Percentiles rank a stretch among this genome's conserved stretches.
Conservation (phyloP, 306 rosid genomes). For the Glycine soja region DNA sequence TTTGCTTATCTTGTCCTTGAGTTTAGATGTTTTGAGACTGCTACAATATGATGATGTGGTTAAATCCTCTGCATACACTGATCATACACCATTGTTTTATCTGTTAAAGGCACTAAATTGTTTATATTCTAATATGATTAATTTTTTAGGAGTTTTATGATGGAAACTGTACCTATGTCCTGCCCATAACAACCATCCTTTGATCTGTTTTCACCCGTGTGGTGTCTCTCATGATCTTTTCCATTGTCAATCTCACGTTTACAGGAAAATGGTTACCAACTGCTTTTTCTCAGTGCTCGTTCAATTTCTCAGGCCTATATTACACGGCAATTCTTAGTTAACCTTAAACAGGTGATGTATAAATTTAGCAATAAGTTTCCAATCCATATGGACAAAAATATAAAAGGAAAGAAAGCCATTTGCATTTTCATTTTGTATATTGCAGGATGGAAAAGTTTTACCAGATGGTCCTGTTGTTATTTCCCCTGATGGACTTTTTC, state of each 20-base stretch:
- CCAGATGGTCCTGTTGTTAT: slow-evolving; percentile 98
- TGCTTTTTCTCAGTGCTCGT: slow-evolving; percentile 98
- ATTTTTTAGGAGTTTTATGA: background rate
- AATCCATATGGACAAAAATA: slow-evolving; percentile 38
- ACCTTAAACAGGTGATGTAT: slow-evolving; percentile 85
- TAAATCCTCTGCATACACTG: slow-evolving; percentile 38
- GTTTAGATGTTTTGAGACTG: slow-evolving; percentile 40
- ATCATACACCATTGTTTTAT: slow-evolving; percentile 38
- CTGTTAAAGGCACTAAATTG: slow-evolving; percentile 38
- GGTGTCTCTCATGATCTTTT: slow-evolving; percentile 3
- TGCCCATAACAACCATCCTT: slow-evolving; percentile 8
- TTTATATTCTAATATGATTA: slow-evolving; percentile 13
- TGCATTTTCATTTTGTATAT: slow-evolving; percentile 34
- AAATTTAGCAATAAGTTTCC: slow-evolving; percentile 36
- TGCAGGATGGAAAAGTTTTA: slow-evolving; percentile 88
- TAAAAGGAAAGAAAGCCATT: slow-evolving; percentile 6
- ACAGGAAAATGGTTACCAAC: slow-evolving; percentile 95
- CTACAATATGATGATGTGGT: slow-evolving; percentile 34
- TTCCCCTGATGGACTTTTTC: slow-evolving; percentile 96
- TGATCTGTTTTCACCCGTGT: slow-evolving; percentile 15
- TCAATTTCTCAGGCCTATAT: slow-evolving; percentile 90
- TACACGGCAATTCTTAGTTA: slow-evolving; percentile 87
- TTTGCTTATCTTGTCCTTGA: slow-evolving; percentile 50
- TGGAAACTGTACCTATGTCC: slow-evolving; percentile 6
- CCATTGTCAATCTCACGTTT: slow-evolving; percentile 42